Evolutionary conservation across 2,329 filamentous ascomycete genomes (phyloP).

Genomic region (Arthrobotrys conoides): DNA sequence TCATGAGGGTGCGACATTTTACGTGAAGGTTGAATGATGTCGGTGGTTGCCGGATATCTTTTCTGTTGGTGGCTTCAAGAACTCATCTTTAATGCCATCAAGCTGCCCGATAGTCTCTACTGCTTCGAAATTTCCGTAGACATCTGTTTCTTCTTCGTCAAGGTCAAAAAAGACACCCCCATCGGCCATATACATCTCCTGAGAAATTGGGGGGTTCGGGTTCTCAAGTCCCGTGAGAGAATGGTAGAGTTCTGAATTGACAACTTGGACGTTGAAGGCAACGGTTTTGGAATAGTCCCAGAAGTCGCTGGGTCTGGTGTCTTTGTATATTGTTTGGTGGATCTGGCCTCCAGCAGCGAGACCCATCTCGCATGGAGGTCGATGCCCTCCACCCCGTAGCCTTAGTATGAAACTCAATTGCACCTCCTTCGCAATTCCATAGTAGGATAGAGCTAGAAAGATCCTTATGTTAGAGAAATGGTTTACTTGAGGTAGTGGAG

Average conservation of each 20-base stretch:
- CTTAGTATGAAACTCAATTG: conserved; percentile 6
- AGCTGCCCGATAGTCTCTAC: conserved; percentile 32
- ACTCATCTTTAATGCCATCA: not conserved
- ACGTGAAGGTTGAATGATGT: too few species aligned
- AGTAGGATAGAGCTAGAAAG: conserved; percentile 25
- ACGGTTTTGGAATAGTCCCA: conserved; percentile 27
- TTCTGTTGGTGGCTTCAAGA: not conserved
- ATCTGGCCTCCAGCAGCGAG: conserved; percentile 68
- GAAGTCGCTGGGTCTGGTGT: conserved; percentile 61
- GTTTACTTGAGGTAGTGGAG: too few species aligned
- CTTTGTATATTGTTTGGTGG: conserved; percentile 66
- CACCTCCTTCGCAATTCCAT: not conserved
- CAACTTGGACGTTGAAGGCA: conserved; percentile 67
- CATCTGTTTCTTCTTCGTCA: conserved; percentile 62
- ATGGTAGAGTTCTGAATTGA: conserved; percentile 66
- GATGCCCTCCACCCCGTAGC: not conserved
- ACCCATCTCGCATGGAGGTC: conserved; percentile 64
- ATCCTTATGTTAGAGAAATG: too few species aligned
- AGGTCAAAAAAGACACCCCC: conserved; percentile 67
- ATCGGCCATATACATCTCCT: conserved; percentile 65
- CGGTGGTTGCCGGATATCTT: conserved; percentile 1
- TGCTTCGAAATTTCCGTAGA: conserved; percentile 18
- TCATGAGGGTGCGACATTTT: too few species aligned
- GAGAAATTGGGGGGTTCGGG: conserved; percentile 66
- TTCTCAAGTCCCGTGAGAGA: conserved; percentile 66